Percentiles rank a stretch among this genome's conserved stretches.
Evolutionary conservation across 495 filamentous ascomycete genomes (phyloP).

Genomic region (Neurospora tetrasperma): DNA sequence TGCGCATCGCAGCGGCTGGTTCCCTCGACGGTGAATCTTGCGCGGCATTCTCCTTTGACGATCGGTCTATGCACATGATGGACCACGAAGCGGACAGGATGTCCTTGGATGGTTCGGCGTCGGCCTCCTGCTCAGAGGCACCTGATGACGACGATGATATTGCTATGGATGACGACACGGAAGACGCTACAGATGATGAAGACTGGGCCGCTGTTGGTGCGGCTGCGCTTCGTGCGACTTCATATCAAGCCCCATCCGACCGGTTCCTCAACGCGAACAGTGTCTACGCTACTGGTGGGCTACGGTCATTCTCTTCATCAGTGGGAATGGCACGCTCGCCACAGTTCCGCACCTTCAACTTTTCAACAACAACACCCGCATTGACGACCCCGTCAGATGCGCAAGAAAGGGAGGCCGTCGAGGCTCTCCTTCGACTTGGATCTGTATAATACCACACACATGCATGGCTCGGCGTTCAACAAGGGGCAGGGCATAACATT

Average conservation of each 20-base stretch:
- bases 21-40: conserved; percentile 29
- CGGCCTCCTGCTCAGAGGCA: conserved; percentile 64
- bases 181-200: conserved; percentile 91
- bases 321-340: conserved; percentile 39
- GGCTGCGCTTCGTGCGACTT: conserved; percentile 67
- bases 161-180: conserved; percentile 53
- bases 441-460: conserved; percentile 59
- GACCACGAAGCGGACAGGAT: conserved; percentile 92
- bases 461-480: conserved; percentile 39
- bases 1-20: conserved; percentile 34
- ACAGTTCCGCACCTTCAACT: conserved; percentile 37
- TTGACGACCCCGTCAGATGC: conserved; percentile 45
- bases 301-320: conserved; percentile 36
- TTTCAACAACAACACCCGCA: conserved; percentile 26
- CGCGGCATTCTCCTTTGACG: conserved; percentile 62
- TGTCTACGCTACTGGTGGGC: conserved; percentile 36
- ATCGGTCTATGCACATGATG: conserved; percentile 56
- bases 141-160: conserved; percentile 62
- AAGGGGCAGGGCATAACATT: conserved; percentile 9
- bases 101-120: conserved; percentile 70
- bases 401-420: conserved; percentile 75
- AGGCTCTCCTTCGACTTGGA: conserved; percentile 73
- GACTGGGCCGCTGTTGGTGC: conserved; percentile 92
- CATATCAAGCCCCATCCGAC: conserved; percentile 34
- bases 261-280: conserved; percentile 28